A percentile compares a stretch with the other conserved stretches of the same genome.
Evolutionary conservation across 257 asterid species (phyloP).

Genomic region (Petunia axillaris): DNA sequence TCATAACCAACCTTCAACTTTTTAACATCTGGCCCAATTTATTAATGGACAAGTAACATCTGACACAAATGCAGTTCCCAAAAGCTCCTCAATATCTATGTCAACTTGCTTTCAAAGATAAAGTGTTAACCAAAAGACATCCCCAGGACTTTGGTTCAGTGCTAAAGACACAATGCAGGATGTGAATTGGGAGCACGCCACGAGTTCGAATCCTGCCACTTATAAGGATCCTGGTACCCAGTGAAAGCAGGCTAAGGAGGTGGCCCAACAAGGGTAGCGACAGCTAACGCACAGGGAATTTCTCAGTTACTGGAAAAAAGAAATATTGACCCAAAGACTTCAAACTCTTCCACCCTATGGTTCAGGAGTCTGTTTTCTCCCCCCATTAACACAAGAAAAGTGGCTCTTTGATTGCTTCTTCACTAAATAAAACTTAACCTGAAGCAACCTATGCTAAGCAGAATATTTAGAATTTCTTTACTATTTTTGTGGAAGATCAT

Average conservation of each 20-base stretch:
- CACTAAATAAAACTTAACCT: not conserved
- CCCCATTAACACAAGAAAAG: not conserved
- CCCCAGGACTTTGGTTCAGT: not conserved
- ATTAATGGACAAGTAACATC: not conserved
- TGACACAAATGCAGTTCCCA: not conserved
- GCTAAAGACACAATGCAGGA: not conserved
- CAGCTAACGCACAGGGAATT: not conserved
- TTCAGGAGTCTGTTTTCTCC: not conserved
- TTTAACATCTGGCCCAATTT: not conserved
- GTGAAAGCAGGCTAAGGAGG: not conserved
- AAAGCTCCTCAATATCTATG: not conserved
- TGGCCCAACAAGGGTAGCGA: not conserved
- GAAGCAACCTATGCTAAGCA: not conserved
- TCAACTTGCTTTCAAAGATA: not conserved
- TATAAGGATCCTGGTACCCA: not conserved
- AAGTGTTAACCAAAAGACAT: not conserved
- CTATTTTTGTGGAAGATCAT: not conserved
- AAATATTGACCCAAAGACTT: not conserved
- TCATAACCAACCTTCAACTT: not conserved
- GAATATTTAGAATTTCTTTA: not conserved
- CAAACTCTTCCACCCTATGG: not conserved
- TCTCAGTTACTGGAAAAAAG: not conserved
- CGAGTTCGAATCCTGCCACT: not conserved
- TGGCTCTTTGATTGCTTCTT: not conserved
- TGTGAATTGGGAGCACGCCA: not conserved